Evolutionary conservation across 2,329 filamentous ascomycete genomes (phyloP).

Genomic region (Penicillium hordei): DNA sequence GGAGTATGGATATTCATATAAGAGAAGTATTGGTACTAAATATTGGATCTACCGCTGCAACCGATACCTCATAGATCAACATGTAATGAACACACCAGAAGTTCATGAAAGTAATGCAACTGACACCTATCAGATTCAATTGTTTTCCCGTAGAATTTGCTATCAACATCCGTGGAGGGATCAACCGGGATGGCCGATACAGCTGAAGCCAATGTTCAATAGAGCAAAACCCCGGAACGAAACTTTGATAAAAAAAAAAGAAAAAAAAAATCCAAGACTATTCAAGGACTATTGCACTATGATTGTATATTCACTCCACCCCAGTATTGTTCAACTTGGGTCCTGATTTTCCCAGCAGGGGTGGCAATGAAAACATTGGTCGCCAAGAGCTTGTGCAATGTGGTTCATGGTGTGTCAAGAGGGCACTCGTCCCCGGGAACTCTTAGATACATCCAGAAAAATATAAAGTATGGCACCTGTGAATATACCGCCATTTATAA

Average conservation of each 20-base stretch:
- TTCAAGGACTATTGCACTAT: background rate
- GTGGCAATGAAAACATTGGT: background rate
- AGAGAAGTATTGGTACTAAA: background rate
- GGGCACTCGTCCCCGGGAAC: background rate
- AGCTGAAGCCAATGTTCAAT: background rate
- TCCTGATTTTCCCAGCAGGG: conserved; percentile 6
- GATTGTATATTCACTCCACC: background rate
- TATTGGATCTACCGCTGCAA: conserved; percentile 1
- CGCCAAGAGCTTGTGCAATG: conserved; percentile 10
- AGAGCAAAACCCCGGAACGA: background rate
- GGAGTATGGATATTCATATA: background rate
- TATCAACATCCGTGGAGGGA: background rate
- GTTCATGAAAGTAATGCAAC: background rate
- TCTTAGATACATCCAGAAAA: background rate
- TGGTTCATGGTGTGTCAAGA: conserved; percentile 2
- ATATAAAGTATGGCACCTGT: background rate
- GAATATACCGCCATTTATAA: background rate
- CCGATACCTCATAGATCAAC: background rate
- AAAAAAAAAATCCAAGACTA: background rate
- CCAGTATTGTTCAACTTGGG: background rate
- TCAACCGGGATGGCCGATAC: background rate
- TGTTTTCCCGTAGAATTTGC: background rate
- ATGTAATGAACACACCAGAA: background rate
- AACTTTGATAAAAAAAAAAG: too few relatives aligned
- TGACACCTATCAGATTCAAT: conserved; percentile 1